Base-by-base conservation (phyloP, 495 filamentous ascomycete genomes). In the Monascus purpureus region DNA sequence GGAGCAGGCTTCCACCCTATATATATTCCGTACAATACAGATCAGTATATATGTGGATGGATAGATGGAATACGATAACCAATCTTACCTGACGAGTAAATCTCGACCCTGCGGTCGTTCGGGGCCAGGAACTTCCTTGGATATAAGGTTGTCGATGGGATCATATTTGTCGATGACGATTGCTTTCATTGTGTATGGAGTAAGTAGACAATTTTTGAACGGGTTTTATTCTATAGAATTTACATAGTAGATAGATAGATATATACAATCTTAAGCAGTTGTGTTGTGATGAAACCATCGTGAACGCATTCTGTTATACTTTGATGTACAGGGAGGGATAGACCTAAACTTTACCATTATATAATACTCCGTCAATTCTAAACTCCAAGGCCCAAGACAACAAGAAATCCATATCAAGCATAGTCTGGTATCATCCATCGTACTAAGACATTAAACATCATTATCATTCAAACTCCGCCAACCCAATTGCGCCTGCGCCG, bases 101-200 rank as follows among this genome's bases (percentile, higher is more conserved):
- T 53, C 50, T 24, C 49, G 43, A 15, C 45, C 45, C 32, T 41
- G 8, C 1, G 45, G 44, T 0, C 29, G 16, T 15, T 27, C 23
- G 9, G 52, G 45, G 20, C 47, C 36, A n/a, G 39, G 37, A 15
- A 57, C 29, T 1, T 44, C 39, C 9, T 32, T 29, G 6, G 42
- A 29, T 8, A 37, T 18, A 4, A 57, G 39, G 17, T 50, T 46
- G 13, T 51, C 46, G 17, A 49, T 31, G 14, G 33, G 30, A 14
- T 50, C 52, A 27, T 50, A 49, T 29, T 53, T 39, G 12, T 39
- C 31, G 25, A 57, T 45, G 17, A 36, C 47, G 24, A 50, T 38
- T 16, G 46, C 49, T 26, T 37, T 39, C 37, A 44, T 37, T 26
- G 7, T 14, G 6, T 6, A 22, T 22, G 20, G 20, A 22, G 9